Base-by-base conservation (phyloP, 331 rosid species). In the Acacia pycnantha region DNA sequence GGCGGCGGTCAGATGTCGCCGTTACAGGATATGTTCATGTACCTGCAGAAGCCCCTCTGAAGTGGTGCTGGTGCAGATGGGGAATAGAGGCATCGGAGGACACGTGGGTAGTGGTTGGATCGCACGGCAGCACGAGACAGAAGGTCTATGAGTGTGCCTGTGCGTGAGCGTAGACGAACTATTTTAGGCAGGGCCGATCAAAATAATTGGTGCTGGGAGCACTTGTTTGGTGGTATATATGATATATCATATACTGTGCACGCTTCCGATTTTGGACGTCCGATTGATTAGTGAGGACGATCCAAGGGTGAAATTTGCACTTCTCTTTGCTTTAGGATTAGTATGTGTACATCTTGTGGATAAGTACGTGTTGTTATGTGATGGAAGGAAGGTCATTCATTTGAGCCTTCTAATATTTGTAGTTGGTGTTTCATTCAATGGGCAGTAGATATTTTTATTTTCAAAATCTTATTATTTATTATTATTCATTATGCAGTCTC, bases 101-200 rank as follows among this genome's bases (percentile, higher is more conserved):
- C 70, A 2, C 37, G 16, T 71, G 37, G 24, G 3, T 14, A n/a
- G 46, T 76, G 48, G 56, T 29, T 74, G 66, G 73, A 79, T 88
- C 83, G 86, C 86, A 83, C 86, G 89, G 90, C 64, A 85, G 73
- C 93, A 85, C 89, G 93, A 85, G 93, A 87, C 91, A 43, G 61
- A 40, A 76, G 70, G 89, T 89, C 93, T 21, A 73, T 89, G 93
- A 89, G 73, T 85, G 91, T 74, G 81, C 87, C 80, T 69, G 81
- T 81, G 91, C 83, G 73, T 19, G 58, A 4, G 13, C 26, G 8
- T 48, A 69, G 11, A 31, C 44, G 72, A 80, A 73, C 19, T 41
- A 74, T 29, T 68, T 29, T 68, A 40, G 37, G 71, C 27, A 11
- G 40, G 43, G 35, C 61, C 9, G 2, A 22, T 37, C 3, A 15